Evolutionary conservation across 139 green algal genomes (phyloP).

Genomic region (Haematococcus lacustris): DNA sequence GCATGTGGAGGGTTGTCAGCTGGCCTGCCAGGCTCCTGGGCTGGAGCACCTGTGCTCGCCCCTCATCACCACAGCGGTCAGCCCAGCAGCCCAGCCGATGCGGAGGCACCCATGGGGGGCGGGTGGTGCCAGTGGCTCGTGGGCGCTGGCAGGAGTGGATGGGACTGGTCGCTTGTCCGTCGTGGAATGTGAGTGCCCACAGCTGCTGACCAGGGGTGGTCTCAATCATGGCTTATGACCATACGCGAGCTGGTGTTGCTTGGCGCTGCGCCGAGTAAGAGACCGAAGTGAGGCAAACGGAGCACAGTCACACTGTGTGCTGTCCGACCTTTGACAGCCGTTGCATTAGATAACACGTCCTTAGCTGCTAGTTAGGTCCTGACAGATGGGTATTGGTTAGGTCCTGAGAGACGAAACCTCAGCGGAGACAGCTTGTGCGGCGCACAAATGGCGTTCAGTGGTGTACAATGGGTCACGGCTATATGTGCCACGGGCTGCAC

Average conservation of each 20-base stretch:
- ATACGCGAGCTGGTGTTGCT: background rate
- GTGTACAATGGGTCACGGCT: too few relatives aligned
- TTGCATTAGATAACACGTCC: too few relatives aligned
- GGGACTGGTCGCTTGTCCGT: background rate
- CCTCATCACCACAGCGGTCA: background rate
- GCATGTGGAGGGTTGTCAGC: background rate
- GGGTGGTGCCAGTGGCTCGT: background rate
- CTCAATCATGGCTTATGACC: background rate
- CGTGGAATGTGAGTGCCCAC: background rate
- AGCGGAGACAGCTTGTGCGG: too few relatives aligned
- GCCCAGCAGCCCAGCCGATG: background rate
- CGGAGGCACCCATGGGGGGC: background rate
- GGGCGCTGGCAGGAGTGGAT: too few relatives aligned
- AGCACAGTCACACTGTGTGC: too few relatives aligned
- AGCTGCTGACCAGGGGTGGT: background rate
- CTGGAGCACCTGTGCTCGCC: background rate
- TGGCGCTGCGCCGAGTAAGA: background rate
- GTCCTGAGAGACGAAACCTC: background rate
- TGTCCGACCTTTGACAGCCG: too few relatives aligned
- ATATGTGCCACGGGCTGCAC: too few relatives aligned
- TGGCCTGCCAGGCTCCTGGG: background rate
- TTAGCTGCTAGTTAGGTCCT: too few relatives aligned
- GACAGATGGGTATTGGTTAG: too few relatives aligned
- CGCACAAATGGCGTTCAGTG: too few relatives aligned
- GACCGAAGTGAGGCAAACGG: too few relatives aligned